Base-by-base conservation (phyloP, 768 basidiomycete species). In the Termitomyces sp. region DNA sequence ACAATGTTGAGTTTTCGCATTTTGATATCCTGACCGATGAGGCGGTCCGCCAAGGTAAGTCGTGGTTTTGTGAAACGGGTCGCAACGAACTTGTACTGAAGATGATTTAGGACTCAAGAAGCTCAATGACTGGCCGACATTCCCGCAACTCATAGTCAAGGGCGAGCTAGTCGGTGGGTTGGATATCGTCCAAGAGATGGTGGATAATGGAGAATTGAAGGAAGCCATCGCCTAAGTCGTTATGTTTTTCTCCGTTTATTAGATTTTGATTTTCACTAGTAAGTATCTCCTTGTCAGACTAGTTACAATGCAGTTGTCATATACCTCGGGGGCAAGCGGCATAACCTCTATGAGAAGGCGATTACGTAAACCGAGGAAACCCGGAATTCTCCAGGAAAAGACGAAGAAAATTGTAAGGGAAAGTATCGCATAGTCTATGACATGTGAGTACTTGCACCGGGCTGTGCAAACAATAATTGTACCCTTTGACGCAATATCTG, bases 101-200 rank as follows among this genome's bases (percentile, higher is more conserved):
- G 11, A 41, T 59, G 43, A 22, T 52, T 20, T 60, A 84, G 93
- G 82, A 67, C 79, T 87, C 53, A 87, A 87, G 73, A 81, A 77
- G 60, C 67, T 92, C 59, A 95, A 95, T 66, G 81, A 94, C 59
- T 95, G 93, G 93, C 93, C 93, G 0, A 96, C 90, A 3, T 92
- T 82, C 75, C 90, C 91, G 3, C 91, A 93, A 67, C 76, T 96
- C 22, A 88, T 94, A 62, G 77, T 94, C 52, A 84, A 91, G 3
- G 95, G 97, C 22, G 93, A 98, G 69, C 79, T 99, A 18, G 86
- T 97, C 16, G 96, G 96, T n/a, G 96, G 96, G 4, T 72, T 98
- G 52, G 96, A 99, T 68, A 87, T 98, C 52, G 82, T 95, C 24
- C 82, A 85, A 69, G 96, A 98, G 74, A 90, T 95, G 90, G 82